Base-by-base conservation (phyloP, 768 basidiomycete genomes). In the Dioszegia aurantiaca region DNA sequence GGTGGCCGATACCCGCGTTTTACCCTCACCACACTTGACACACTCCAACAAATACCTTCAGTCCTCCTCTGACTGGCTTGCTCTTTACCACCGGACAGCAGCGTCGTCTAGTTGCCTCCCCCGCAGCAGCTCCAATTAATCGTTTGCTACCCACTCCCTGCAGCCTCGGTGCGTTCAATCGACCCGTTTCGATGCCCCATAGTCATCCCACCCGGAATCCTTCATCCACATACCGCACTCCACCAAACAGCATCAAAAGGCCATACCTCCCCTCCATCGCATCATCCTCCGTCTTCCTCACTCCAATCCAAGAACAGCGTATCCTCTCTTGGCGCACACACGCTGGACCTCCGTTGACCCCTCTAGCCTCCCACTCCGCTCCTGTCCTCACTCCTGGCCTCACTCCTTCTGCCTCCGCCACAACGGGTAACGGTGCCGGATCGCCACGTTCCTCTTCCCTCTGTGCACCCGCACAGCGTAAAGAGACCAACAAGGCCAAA, bases 281-380 rank as follows among this genome's bases (percentile, higher is more conserved):
- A 14, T 40, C 55, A 2, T 56, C 60, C 4, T 43, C 41, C 24
- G 19, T 48, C 27, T 63, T 52, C 49, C 58, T 63, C 42, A 40
- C 53, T 36, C 62, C 62, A 19, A 48, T 59, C 12, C 62, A 63
- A 47, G 58, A 59, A 60, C 41, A 55, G 19, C 62, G 62, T 27
- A 63, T 63, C 33, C 47, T 63, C 0, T 49, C 58, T 16, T 63
- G 62, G 62, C 37, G 58, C 1, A 44, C 42, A 16, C 44, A 57
- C 42, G 40, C 55, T n/a, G 27, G 27, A n/a, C 56, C 54, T 10
- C 28, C 56, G 24, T 37, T 37, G 1, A 28, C 56, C 3, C 44
- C 43, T 11, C 11, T 26, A 2, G 12, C 36, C 48, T 11, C 37
- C 10, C 14, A 27, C 37, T n/a, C 37, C 12, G 16, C 41, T 19